These are phyloP conservation scores for Cutaneotrichosporon sp. DNA, from an alignment of 1,284 basidiomycete genomes.

Conservation along the genomic window DNA sequence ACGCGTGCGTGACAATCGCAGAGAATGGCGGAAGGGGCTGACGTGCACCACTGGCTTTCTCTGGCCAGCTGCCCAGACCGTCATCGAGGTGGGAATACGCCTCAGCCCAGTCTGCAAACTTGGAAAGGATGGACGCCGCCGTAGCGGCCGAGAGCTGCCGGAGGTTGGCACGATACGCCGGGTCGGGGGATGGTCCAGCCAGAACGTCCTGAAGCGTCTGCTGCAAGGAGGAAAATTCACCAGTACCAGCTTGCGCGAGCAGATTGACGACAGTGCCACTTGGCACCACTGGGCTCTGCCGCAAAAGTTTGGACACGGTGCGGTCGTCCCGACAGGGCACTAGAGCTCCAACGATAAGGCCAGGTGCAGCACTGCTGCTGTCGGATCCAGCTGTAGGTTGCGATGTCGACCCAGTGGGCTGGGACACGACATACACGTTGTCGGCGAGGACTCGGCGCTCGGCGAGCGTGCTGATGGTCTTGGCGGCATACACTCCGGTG, in stretches of 20 bases:
- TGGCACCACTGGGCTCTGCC: conserved; percentile 27
- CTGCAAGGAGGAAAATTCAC: conserved; percentile 14
- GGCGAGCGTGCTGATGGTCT: conserved; percentile 29
- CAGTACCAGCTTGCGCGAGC: conserved; percentile 21
- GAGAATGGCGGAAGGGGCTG: conserved; percentile 10
- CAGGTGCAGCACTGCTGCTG: neutral
- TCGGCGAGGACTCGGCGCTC: conserved; percentile 30
- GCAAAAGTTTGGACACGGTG: conserved; percentile 10
- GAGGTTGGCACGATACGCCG: conserved; percentile 39
- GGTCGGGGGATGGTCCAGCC: conserved; percentile 31
- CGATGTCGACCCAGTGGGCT: conserved; percentile 25
- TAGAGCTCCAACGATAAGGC: conserved; percentile 18
- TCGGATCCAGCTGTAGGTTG: conserved; percentile 16
- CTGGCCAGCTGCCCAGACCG: conserved; percentile 32
- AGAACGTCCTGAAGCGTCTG: conserved; percentile 27
- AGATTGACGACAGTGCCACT: conserved; percentile 31
- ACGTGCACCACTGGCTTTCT: conserved; percentile 1
- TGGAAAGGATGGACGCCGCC: conserved; percentile 29
- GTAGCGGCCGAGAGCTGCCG: conserved; percentile 28
- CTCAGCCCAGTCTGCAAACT: conserved; percentile 34
- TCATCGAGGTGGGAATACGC: conserved; percentile 23
- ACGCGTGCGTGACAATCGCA: conserved; percentile 32
- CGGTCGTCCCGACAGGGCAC: conserved; percentile 30
- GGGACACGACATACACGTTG: conserved; percentile 29
- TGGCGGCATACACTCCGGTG: conserved; percentile 28